Conservation (phyloP, 2,329 filamentous ascomycete genomes). For the Uncinocarpus reesii region DNA sequence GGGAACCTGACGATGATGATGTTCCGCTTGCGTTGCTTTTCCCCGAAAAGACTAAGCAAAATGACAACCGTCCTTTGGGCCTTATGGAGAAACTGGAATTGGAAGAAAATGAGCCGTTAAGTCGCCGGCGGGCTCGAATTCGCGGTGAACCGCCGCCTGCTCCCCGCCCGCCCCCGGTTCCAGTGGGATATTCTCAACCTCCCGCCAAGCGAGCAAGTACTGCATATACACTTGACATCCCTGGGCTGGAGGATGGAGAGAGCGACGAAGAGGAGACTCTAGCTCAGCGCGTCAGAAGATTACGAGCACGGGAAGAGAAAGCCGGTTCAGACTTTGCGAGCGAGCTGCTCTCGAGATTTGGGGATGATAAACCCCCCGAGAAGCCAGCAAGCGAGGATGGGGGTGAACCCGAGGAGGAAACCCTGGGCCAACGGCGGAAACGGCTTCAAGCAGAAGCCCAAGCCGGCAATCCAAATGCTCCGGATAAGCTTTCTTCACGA, state of each 20-base stretch:
- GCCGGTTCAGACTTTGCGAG: constrained; percentile 1
- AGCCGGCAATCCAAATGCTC: not conserved
- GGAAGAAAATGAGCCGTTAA: constrained; percentile 87
- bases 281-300: constrained; percentile 35
- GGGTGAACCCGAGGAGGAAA: constrained; percentile 30
- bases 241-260: constrained; percentile 24
- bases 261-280: constrained; percentile 33
- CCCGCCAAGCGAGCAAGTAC: constrained; percentile 24
- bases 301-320: constrained; percentile 27
- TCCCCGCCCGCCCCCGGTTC: constrained; percentile 12
- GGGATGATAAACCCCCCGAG: constrained; percentile 16
- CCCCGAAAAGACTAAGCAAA: constrained; percentile 37
- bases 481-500: constrained; percentile 23
- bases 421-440: constrained; percentile 37
- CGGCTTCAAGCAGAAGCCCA: constrained; percentile 36
- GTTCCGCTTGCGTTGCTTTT: constrained; percentile 77
- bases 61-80: constrained; percentile 36
- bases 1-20: constrained; percentile 61
- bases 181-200: not conserved
- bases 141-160: constrained; percentile 46
- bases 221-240: constrained; percentile 26
- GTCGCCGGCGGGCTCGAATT: constrained; percentile 62
- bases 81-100: constrained; percentile 59
- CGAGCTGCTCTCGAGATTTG: constrained; percentile 2
- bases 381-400: constrained; percentile 14